Conservation (phyloP, 306 rosid genomes). For the Alnus glutinosa region DNA sequence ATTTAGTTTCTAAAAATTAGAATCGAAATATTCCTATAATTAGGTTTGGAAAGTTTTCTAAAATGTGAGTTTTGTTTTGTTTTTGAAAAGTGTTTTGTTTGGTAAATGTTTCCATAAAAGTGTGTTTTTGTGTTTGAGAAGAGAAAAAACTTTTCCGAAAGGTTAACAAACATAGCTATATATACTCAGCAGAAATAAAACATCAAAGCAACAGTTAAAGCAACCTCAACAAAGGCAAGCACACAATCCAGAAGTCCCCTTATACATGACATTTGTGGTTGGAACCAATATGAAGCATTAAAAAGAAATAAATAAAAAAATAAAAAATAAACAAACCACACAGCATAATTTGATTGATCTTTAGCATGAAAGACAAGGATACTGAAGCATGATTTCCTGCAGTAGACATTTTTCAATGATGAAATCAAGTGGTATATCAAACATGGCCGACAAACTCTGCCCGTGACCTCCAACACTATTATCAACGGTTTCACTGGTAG, state of each 20-base stretch:
- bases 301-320: constrained; percentile 3
- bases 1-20: too few relatives aligned
- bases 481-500: constrained; percentile 34
- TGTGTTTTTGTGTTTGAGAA: too few relatives aligned
- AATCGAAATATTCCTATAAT: too few relatives aligned
- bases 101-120: too few relatives aligned
- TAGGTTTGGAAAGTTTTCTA: too few relatives aligned
- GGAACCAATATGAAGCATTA: not conserved
- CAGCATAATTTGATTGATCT: constrained; percentile 9
- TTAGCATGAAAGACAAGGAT: constrained; percentile 53
- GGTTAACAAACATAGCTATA: not conserved
- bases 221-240: not conserved
- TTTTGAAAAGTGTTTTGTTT: too few relatives aligned
- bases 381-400: constrained; percentile 92
- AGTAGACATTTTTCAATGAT: constrained; percentile 85
- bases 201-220: not conserved
- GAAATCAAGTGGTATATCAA: constrained; percentile 84
- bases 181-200: not conserved
- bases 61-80: too few relatives aligned
- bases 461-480: constrained; percentile 39
- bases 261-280: not conserved
- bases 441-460: constrained; percentile 38
- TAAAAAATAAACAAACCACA: constrained; percentile 13
- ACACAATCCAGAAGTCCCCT: not conserved
- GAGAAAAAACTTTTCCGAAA: too few relatives aligned